Evolutionary conservation across 306 rosid species (phyloP).

Genomic region (Cucurbita moschata): DNA sequence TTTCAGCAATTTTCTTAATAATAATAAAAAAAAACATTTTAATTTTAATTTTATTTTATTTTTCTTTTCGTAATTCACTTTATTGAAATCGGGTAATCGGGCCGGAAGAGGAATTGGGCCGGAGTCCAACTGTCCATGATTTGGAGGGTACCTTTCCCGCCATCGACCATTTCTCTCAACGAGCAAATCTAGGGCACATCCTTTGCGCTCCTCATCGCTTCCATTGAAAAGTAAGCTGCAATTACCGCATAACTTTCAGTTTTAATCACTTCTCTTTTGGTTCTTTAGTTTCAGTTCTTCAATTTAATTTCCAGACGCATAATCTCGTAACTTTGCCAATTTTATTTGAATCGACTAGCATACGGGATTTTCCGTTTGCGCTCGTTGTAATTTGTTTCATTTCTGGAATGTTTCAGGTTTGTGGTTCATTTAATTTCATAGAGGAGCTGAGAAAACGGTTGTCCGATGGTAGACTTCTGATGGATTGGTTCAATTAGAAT

Average conservation of each 20-base stretch:
- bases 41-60: too few relatives aligned
- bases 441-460: slow-evolving; percentile 7
- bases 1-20: too few relatives aligned
- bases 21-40: too few relatives aligned
- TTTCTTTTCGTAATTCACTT: too few relatives aligned
- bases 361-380: neutral
- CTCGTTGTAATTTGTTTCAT: neutral
- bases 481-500: neutral
- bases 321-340: neutral
- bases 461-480: slow-evolving; percentile 16
- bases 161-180: neutral
- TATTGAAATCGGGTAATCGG: neutral
- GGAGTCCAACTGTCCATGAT: neutral
- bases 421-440: neutral
- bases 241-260: neutral
- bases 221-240: neutral
- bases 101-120: slow-evolving; percentile 2
- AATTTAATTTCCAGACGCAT: neutral
- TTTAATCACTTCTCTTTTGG: neutral
- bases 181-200: slow-evolving; percentile 8
- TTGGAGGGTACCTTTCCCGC: slow-evolving; percentile 6
- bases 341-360: neutral
- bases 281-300: neutral
- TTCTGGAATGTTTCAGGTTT: neutral
- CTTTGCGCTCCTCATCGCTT: neutral